These are phyloP conservation scores for Waitea zeae DNA, from an alignment of 1,284 basidiomycete genomes.

Conservation along the genomic window DNA sequence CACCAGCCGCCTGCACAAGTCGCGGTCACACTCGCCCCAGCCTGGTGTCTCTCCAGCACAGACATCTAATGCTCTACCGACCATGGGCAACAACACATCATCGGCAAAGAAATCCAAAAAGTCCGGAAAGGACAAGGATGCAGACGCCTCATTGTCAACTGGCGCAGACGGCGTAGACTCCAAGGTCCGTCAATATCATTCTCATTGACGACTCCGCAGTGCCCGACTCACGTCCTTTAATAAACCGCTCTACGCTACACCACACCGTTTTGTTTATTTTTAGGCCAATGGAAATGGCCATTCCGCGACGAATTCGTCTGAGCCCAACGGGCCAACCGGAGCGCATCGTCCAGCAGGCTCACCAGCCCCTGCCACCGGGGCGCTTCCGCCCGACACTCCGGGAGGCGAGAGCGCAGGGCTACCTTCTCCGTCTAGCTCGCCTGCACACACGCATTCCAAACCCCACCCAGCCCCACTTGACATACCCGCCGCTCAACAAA, in stretches of 20 bases:
- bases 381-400: conserved; percentile 1
- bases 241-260: too few relatives aligned
- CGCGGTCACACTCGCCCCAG: conserved; percentile 51
- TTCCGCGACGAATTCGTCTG: conserved; percentile 19
- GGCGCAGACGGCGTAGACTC: conserved; percentile 14
- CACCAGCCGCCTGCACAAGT: conserved; percentile 49
- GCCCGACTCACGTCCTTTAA: too few relatives aligned
- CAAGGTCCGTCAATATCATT: conserved; percentile 4
- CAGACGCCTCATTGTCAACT: conserved; percentile 18
- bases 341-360: conserved; percentile 13
- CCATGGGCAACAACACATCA: conserved; percentile 60
- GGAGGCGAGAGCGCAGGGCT: conserved; percentile 5
- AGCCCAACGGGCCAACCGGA: conserved; percentile 23
- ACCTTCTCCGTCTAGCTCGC: conserved; percentile 14
- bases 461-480: conserved; percentile 41
- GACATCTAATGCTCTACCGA: conserved; percentile 22
- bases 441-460: conserved; percentile 15
- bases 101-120: conserved; percentile 49
- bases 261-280: too few relatives aligned
- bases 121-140: conserved; percentile 47
- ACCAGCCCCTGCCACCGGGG: too few relatives aligned
- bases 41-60: conserved; percentile 19
- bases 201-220: conserved; percentile 9
- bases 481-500: conserved; percentile 47
- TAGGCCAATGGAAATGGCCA: conserved; percentile 21